These are phyloP conservation scores for Pseudogymnoascus sp. DNA, from an alignment of 2,329 filamentous ascomycete species.

Conservation along the genomic window DNA sequence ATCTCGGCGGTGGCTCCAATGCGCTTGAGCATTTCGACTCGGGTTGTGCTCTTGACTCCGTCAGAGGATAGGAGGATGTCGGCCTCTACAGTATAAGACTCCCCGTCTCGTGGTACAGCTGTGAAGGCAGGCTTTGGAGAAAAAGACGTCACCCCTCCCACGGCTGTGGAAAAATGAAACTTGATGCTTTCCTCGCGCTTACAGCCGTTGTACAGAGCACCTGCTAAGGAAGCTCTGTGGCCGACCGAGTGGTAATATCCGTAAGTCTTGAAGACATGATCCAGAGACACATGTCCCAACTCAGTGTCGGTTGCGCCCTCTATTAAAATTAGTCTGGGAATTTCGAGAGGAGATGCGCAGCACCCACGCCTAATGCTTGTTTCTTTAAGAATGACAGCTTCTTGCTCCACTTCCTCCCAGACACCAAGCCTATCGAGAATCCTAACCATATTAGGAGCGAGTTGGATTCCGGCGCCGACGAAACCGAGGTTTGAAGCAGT, in stretches of 20 bases:
- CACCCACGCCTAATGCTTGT: constrained; percentile 62
- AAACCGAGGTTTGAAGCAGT: constrained; percentile 67
- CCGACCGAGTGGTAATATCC: constrained; percentile 73
- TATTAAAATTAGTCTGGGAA: constrained; percentile 18
- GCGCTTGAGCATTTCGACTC: constrained; percentile 46
- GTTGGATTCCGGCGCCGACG: constrained; percentile 76
- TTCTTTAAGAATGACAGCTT: constrained; percentile 62
- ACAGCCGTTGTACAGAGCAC: constrained; percentile 64
- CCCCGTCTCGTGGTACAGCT: constrained; percentile 47
- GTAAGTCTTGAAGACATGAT: constrained; percentile 60
- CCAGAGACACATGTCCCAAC: constrained; percentile 62
- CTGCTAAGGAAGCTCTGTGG: constrained; percentile 65
- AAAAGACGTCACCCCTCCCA: constrained; percentile 51
- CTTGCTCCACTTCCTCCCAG: constrained; percentile 61
- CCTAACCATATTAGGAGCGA: constrained; percentile 74
- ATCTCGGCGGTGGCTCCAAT: constrained; percentile 40
- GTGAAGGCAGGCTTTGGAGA: constrained; percentile 52
- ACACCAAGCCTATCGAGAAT: constrained; percentile 66
- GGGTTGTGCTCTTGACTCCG: constrained; percentile 46
- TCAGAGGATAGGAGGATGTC: constrained; percentile 48
- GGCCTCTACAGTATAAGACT: constrained; percentile 44
- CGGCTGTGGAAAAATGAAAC: constrained; percentile 58
- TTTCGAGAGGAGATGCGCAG: background rate
- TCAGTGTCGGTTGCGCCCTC: constrained; percentile 63
- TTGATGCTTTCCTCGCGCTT: constrained; percentile 52